Conservation (phyloP, 805 yeast genomes). For the Ascoidea tarda region DNA sequence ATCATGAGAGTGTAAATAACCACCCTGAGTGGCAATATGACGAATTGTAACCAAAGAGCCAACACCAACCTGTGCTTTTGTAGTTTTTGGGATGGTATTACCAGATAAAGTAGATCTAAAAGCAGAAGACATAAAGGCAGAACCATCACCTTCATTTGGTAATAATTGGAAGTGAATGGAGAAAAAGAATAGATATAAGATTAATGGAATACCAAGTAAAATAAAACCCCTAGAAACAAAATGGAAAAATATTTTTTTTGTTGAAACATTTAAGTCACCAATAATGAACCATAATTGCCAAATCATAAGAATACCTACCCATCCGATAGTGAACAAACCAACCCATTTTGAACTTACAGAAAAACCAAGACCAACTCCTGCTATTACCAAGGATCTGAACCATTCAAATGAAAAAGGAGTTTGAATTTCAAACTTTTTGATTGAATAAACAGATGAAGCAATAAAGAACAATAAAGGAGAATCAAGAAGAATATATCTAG, state of each 20-base stretch:
- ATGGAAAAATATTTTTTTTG: slow-evolving; percentile 30
- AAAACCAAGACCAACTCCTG: slow-evolving; percentile 59
- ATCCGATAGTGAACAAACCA: slow-evolving; percentile 60
- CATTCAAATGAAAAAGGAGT: slow-evolving; percentile 45
- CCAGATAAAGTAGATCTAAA: slow-evolving; percentile 53
- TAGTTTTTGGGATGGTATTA: slow-evolving; percentile 41
- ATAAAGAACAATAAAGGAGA: slow-evolving; percentile 68
- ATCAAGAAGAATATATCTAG: slow-evolving; percentile 63
- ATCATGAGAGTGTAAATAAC: slow-evolving; percentile 73
- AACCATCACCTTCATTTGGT: slow-evolving; percentile 52
- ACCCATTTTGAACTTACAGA: slow-evolving; percentile 76
- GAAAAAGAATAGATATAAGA: slow-evolving; percentile 44
- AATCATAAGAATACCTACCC: slow-evolving; percentile 54
- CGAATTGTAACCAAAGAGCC: slow-evolving; percentile 54
- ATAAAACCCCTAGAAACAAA: slow-evolving; percentile 34
- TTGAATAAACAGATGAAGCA: slow-evolving; percentile 53
- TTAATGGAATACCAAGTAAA: slow-evolving; percentile 43
- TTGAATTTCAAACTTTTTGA: slow-evolving; percentile 51
- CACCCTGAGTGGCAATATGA: slow-evolving; percentile 61
- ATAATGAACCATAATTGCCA: slow-evolving; percentile 56
- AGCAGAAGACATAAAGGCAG: slow-evolving; percentile 58
- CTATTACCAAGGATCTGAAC: slow-evolving; percentile 44
- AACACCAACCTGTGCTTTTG: slow-evolving; percentile 56
- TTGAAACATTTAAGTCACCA: slow-evolving; percentile 50
- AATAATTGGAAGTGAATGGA: slow-evolving; percentile 48